Base-by-base conservation (phyloP, 495 filamentous ascomycete species). In the Aspergillus conjunctus region DNA sequence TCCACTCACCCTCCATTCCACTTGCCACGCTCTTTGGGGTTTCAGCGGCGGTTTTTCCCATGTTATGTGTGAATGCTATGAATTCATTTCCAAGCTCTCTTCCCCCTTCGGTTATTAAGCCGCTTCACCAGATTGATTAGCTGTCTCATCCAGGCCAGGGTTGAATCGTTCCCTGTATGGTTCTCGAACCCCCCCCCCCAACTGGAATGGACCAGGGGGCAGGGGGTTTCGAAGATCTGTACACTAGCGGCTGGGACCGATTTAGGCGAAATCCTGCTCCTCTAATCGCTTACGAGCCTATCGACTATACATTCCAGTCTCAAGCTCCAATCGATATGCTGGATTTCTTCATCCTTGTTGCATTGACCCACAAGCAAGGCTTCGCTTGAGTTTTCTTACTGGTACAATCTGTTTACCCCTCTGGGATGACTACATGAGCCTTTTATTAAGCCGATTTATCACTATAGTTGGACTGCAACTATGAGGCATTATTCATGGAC, bases 221-320 rank as follows among this genome's bases (percentile, higher is more conserved):
- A n/a, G n/a, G n/a, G n/a, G n/a, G 37, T 48, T 20, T 22, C 44
- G 44, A 12, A 48, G n/a, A 20, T 20, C 17, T 21, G 10, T 48
- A 17, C 17, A 20, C 44, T 20, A 48, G 8, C 44, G 11, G 44
- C 9, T 17, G 18, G 44, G 17, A 11, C 44, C 20, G 20, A 48
- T 18, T 48, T 48, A 21, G n/a, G 44, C 44, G 44, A 48, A 22
- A 18, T 48, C 20, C 20, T 20, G 1, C 26, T 48, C 44, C 44
- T 48, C 44, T 17, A 48, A 21, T 48, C 21, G 44, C 11, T 48
- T 48, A 48, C 18, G 44, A 48, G 18, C n/a, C 44, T 22, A 21
- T 48, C 20, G 44, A 21, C n/a, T 11, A 48, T 9, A 48, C 7
- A 48, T 11, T 22, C 20, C 20, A 10, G 12, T 6, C 5, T 17